Evolutionary conservation across 768 basidiomycete genomes (phyloP), one percentile per base, ranked within the genome.

Genomic region (Lepiota venenata): DNA sequence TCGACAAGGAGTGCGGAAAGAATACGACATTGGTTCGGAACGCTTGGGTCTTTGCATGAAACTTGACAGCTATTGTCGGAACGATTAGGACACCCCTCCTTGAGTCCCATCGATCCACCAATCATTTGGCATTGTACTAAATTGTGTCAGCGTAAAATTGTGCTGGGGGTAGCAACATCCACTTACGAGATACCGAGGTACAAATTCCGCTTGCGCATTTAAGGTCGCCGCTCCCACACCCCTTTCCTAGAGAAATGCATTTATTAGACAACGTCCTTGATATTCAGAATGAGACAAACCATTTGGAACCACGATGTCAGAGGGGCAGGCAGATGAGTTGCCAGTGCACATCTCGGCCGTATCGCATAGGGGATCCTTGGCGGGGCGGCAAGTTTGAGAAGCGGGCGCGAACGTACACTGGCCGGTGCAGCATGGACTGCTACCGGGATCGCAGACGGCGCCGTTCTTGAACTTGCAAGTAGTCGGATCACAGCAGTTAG

Each of bases 141-240:
- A 51, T 53, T 14, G 46, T 36, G 40, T 54, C 50, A 59, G 47
- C 47, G 60, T 44, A 60, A 50, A 37, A 62, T 48, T 41, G 47
- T 38, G 29, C 32, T 50, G 20, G 45, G 39, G n/a, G 50, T 52
- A 21, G 55, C 48, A 56, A 55, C 40, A 52, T 53, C 38, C 25
- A 78, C 85, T 60, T 63, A 88, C 85, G 67, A 56, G 81, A 74
- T 16, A 85, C 64, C 6, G 88, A 90, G 25, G 91, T 93, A 69
- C 92, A 95, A 27, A 75, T 70, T 7, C 92, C 91, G 60, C 79
- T 82, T 0, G 91, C 91, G 67, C 92, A 93, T 21, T 80, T 79
- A 35, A 93, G 69, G 37, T 79, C 80, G 56, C 74, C 71, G 29
- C 64, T 55, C n/a, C 91, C 91, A 64, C 92, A 93, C 52, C 76